Evolutionary conservation across 2,329 filamentous ascomycete genomes (phyloP).

Genomic region (Sporothrix dimorphospora): DNA sequence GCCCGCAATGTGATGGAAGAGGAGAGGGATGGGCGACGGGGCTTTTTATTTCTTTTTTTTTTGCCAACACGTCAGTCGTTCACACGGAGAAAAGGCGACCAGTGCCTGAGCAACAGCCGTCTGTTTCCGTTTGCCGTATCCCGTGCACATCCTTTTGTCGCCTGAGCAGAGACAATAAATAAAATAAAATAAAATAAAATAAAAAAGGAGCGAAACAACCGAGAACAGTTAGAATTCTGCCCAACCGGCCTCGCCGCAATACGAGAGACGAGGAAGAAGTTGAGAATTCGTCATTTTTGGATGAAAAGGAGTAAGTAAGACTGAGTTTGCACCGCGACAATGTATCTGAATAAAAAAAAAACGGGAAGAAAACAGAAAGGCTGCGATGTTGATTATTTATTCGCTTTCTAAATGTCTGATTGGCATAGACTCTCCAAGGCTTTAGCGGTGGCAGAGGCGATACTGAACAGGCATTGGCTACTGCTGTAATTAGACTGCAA

Average conservation of each 20-base stretch:
- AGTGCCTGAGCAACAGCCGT: not conserved
- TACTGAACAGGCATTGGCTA: constrained; percentile 17
- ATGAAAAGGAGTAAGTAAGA: not conserved
- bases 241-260: not conserved
- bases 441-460: not conserved
- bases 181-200: too few relatives aligned
- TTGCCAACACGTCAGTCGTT: constrained; percentile 4
- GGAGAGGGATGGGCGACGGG: not conserved
- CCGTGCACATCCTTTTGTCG: not conserved
- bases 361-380: not conserved
- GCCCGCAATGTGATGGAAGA: constrained; percentile 4
- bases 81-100: not conserved
- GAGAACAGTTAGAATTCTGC: not conserved
- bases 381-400: not conserved
- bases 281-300: not conserved
- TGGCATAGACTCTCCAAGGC: constrained; percentile 13
- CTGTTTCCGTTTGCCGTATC: not conserved
- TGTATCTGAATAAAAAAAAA: not conserved
- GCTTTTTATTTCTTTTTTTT: not conserved
- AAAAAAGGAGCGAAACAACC: not conserved
- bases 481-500: constrained; percentile 9
- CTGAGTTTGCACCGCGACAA: not conserved
- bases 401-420: not conserved
- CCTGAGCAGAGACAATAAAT: not conserved
- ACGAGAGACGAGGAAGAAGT: not conserved